A percentile compares a stretch with the other conserved stretches of the same genome.
Conservation (phyloP, 2,329 filamentous ascomycete species). For the Claviceps pazoutovae region DNA sequence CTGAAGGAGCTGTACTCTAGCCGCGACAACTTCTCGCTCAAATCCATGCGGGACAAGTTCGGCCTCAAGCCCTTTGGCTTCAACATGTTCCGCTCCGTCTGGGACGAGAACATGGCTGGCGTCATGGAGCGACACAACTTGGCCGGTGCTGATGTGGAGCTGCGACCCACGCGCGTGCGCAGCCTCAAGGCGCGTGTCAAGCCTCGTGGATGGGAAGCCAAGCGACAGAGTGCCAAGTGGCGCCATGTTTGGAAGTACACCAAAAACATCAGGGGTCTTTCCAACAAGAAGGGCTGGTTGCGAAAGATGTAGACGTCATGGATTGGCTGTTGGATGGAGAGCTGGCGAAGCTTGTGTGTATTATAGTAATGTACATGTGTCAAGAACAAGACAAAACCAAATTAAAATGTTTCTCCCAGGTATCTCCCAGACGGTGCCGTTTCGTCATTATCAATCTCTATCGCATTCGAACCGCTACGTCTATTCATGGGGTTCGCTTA, state of each 20-base stretch:
- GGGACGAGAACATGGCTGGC: constrained; percentile 76
- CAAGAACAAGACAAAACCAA: neutral
- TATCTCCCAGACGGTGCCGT: neutral
- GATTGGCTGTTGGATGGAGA: neutral
- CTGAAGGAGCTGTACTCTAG: constrained; percentile 37
- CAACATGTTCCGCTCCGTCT: constrained; percentile 74
- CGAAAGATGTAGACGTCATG: constrained; percentile 21
- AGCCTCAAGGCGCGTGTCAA: constrained; percentile 48
- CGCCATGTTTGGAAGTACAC: constrained; percentile 51
- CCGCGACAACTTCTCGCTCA: constrained; percentile 60
- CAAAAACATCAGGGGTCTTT: constrained; percentile 38
- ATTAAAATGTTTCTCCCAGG: neutral
- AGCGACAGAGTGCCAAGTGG: constrained; percentile 51
- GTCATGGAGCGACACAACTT: constrained; percentile 75
- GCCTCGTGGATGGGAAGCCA: constrained; percentile 52
- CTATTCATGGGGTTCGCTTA: too few relatives aligned
- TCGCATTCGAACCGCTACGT: too few relatives aligned
- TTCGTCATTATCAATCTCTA: too few relatives aligned
- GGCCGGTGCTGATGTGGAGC: constrained; percentile 67
- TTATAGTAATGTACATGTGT: constrained; percentile 7
- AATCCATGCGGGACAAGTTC: constrained; percentile 59
- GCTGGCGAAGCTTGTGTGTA: constrained; percentile 1
- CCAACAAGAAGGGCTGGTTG: constrained; percentile 27
- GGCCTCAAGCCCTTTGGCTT: constrained; percentile 62
- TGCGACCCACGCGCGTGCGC: constrained; percentile 66